Evolutionary conservation across 2,329 filamentous ascomycete species (phyloP).

Genomic region (Stachybotrys echinatus): DNA sequence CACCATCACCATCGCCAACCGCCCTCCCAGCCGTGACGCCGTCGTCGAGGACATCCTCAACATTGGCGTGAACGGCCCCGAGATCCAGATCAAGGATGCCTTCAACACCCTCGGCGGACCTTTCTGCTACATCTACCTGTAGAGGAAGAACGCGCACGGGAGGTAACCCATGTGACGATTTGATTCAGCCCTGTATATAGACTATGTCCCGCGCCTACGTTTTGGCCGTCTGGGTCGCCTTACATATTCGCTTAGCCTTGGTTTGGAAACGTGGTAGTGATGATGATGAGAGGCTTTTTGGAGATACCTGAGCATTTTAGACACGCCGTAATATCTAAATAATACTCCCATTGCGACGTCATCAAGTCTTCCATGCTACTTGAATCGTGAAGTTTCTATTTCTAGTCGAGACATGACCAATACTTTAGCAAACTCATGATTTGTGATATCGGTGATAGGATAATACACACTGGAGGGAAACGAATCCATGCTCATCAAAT

Average conservation of each 20-base stretch:
- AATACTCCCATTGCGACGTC: too few species aligned
- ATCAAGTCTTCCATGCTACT: too few species aligned
- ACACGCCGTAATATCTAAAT: too few species aligned
- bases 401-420: too few species aligned
- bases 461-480: too few species aligned
- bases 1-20: constrained; percentile 1
- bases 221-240: not conserved
- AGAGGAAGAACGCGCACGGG: not conserved
- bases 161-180: not conserved
- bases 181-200: not conserved
- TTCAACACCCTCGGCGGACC: constrained; percentile 17
- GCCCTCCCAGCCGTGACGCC: not conserved
- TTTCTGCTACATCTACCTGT: constrained; percentile 20
- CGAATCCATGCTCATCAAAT: too few species aligned
- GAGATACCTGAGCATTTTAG: too few species aligned
- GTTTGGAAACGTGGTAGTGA: not conserved
- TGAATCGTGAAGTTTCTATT: too few species aligned
- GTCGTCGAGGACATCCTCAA: constrained; percentile 9
- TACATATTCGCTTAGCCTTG: not conserved
- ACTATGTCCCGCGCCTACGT: not conserved
- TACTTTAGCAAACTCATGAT: too few species aligned
- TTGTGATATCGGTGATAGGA: too few species aligned
- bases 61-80: constrained; percentile 11
- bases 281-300: not conserved
- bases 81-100: constrained; percentile 12